Conservation (phyloP, 331 rosid genomes). For the Ulmus americana region DNA sequence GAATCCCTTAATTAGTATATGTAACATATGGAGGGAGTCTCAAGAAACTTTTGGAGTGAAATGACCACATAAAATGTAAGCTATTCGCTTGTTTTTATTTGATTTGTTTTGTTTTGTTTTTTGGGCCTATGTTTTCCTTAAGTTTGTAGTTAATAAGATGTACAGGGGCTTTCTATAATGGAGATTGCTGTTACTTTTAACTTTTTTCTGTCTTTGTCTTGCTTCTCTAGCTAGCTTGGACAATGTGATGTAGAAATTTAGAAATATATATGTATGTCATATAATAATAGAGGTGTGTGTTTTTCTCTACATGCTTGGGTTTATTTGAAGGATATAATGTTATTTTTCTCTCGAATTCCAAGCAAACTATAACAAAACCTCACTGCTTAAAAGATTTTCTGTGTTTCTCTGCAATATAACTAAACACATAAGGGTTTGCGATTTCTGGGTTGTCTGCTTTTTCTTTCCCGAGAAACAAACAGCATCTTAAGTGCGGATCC, state of each 20-base stretch:
- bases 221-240: background rate
- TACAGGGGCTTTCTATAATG: background rate
- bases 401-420: no score
- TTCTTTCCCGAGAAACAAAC: no score
- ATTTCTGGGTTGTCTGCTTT: no score
- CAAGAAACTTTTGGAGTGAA: slow-evolving; percentile 8
- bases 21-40: background rate
- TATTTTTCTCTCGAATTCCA: no score
- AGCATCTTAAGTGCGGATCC: background rate
- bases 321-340: no score
- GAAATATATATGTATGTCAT: no score
- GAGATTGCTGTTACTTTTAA: background rate
- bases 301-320: no score
- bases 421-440: no score
- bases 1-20: background rate
- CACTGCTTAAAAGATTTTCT: no score
- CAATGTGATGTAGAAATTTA: background rate
- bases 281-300: no score
- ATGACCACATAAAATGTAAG: slow-evolving; percentile 17
- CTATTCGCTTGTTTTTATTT: slow-evolving; percentile 4
- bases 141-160: background rate
- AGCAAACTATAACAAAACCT: no score
- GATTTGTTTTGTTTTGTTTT: background rate
- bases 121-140: background rate
- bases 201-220: background rate